Percentiles rank a stretch among this genome's conserved stretches.
phyloP scores from a whole-genome alignment of 176 grass and related monocot species.

The Puccinellia tenuiflora region DNA sequence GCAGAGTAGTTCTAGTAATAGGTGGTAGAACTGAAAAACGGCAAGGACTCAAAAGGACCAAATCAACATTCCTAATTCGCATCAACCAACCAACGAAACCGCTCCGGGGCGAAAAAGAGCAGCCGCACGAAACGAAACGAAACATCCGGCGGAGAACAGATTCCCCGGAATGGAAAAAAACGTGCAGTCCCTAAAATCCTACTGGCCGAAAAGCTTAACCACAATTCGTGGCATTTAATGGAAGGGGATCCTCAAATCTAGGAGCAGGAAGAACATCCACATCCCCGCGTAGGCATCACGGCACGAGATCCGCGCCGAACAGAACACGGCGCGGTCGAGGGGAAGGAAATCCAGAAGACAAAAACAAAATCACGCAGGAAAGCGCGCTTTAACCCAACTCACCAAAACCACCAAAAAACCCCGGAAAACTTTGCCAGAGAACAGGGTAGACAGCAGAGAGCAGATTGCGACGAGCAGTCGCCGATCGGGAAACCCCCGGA shows the following conservation, averaged over 20 bases:
- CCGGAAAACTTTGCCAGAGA: neutral
- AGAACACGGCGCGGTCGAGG: neutral
- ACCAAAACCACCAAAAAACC: neutral
- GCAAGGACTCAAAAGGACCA: neutral
- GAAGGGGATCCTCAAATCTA: neutral
- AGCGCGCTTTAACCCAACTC: neutral
- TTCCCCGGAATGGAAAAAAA: neutral
- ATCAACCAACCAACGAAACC: neutral
- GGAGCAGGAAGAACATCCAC: neutral
- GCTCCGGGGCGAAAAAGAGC: neutral
- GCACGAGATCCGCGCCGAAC: constrained; percentile 15
- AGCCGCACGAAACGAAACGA: neutral
- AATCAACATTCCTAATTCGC: neutral
- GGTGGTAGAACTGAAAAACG: neutral
- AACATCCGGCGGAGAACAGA: neutral
- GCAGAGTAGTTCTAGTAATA: neutral
- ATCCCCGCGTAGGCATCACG: neutral
- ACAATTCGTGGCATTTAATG: neutral
- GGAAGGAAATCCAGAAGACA: neutral
- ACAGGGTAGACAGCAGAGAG: neutral
- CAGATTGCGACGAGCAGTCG: neutral
- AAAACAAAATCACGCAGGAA: neutral
- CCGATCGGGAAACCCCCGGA: neutral
- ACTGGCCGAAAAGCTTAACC: neutral
- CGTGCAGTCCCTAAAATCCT: neutral